Evolutionary conservation across 345 rosid genomes (phyloP).

Genomic region (Eucalyptus albens): DNA sequence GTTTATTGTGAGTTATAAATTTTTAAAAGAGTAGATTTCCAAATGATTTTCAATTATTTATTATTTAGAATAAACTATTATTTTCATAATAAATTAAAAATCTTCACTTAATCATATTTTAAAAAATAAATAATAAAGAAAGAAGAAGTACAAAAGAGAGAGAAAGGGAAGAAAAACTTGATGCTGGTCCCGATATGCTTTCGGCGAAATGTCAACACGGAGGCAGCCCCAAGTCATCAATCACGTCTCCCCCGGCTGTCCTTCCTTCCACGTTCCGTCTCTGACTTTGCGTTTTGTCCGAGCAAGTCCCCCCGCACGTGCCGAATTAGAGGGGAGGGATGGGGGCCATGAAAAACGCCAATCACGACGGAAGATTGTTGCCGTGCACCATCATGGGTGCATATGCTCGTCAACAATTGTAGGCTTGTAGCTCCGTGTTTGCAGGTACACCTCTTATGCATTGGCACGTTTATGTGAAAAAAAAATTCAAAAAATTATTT

Average conservation of each 20-base stretch:
- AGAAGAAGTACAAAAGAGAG: background rate
- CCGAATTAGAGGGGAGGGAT: background rate
- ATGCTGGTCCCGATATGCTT: background rate
- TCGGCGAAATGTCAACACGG: constrained; percentile 10
- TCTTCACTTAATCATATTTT: no score
- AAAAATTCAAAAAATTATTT: background rate
- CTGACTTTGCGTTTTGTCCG: constrained; percentile 2
- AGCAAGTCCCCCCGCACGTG: background rate
- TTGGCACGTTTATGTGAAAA: background rate
- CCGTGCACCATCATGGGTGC: background rate
- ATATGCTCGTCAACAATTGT: background rate
- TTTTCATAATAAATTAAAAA: no score
- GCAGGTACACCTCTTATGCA: background rate
- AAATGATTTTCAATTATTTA: no score
- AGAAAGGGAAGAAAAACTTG: background rate
- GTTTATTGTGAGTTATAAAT: rapidly evolving
- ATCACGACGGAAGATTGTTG: background rate
- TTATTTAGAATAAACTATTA: no score
- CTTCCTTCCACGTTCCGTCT: background rate
- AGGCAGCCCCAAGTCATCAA: background rate
- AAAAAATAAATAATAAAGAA: no score
- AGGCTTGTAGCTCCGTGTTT: background rate
- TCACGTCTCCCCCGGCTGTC: background rate
- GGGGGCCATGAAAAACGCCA: background rate
- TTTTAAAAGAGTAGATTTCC: rapidly evolving